phyloP scores from a whole-genome alignment of 192 early-diverging fungal genomes.

The Coemansia reversa region DNA sequence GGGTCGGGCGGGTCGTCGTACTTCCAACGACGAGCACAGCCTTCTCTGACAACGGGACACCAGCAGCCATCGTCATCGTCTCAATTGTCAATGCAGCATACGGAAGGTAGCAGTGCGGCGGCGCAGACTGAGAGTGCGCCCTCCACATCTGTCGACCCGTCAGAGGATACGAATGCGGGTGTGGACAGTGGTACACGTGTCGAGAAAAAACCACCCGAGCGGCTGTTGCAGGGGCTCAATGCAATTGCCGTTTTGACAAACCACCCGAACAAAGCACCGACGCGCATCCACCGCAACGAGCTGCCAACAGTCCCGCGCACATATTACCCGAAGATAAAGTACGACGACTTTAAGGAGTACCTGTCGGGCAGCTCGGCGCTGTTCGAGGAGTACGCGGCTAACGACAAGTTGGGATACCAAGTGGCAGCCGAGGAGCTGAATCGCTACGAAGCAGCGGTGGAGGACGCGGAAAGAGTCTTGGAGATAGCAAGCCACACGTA shows the following conservation, averaged over 20 bases:
- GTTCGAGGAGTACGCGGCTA: slow-evolving; percentile 78
- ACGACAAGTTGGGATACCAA: slow-evolving; percentile 56
- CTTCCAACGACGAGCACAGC: slow-evolving; percentile 52
- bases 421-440: slow-evolving; percentile 51
- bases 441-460: slow-evolving; percentile 55
- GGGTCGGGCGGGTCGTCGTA: slow-evolving; percentile 39
- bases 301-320: slow-evolving; percentile 53
- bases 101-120: background rate
- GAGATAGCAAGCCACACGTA: slow-evolving; percentile 46
- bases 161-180: background rate
- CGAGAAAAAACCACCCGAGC: background rate
- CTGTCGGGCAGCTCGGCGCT: slow-evolving; percentile 67
- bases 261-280: slow-evolving; percentile 49
- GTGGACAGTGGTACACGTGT: background rate
- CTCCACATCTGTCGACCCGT: background rate
- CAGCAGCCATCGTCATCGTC: slow-evolving; percentile 4
- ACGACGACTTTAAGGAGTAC: slow-evolving; percentile 86
- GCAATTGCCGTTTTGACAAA: slow-evolving; percentile 54
- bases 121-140: background rate
- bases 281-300: slow-evolving; percentile 54
- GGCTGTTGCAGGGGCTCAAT: slow-evolving; percentile 33
- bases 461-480: slow-evolving; percentile 42
- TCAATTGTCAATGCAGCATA: background rate
- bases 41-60: slow-evolving; percentile 8
- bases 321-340: slow-evolving; percentile 58